A percentile compares a stretch with the other conserved stretches of the same genome.
Conservation (phyloP, 2,329 filamentous ascomycete species). For the Pezicula rhizophila region DNA sequence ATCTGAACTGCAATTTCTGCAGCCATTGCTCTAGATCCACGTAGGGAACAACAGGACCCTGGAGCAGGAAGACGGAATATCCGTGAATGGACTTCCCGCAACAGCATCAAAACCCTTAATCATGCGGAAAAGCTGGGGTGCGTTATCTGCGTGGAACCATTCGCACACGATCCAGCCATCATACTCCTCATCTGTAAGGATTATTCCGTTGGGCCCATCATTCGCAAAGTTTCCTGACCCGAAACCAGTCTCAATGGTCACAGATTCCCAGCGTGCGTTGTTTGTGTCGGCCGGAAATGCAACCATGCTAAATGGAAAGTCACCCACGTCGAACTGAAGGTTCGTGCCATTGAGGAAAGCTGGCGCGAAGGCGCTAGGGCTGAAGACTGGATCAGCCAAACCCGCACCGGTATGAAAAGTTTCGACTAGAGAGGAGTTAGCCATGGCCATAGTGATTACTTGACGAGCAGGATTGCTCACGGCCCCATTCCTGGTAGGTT, state of each 20-base stretch:
- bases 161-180: conserved; percentile 23
- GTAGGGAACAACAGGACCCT: conserved; percentile 10
- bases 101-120: conserved; percentile 14
- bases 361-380: conserved; percentile 1
- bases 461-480: conserved; percentile 3
- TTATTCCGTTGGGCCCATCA: conserved; percentile 8
- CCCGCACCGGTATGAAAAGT: conserved; percentile 20
- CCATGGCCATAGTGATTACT: neutral
- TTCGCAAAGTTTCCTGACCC: conserved; percentile 9
- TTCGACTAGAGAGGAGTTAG: conserved; percentile 12
- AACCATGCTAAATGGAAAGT: conserved; percentile 11
- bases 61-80: conserved; percentile 13
- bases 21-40: conserved; percentile 6
- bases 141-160: conserved; percentile 18
- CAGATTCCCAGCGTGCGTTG: conserved; percentile 15
- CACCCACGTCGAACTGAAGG: conserved; percentile 17
- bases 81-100: neutral
- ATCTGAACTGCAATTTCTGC: too few species aligned
- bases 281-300: conserved; percentile 18
- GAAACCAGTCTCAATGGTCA: conserved; percentile 11
- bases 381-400: conserved; percentile 17
- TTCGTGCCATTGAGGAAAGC: conserved; percentile 18
- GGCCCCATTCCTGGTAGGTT: neutral
- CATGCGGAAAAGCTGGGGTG: conserved; percentile 19
- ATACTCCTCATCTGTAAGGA: conserved; percentile 8